These are phyloP conservation scores for Colletotrichum simmondsii DNA, from an alignment of 2,329 filamentous ascomycete species.

Conservation along the genomic window DNA sequence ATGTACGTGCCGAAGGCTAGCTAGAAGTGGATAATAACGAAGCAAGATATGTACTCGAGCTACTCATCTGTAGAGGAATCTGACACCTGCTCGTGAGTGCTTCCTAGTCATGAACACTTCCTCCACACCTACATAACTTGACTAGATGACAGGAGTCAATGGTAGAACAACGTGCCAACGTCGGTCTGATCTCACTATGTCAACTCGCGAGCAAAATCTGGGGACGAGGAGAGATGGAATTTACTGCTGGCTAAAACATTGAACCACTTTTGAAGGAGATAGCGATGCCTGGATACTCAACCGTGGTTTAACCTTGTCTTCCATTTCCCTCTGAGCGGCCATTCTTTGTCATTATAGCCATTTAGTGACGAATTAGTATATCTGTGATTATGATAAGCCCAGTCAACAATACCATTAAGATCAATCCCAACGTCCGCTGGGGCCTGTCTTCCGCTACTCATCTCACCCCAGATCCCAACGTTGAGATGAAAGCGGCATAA, in stretches of 20 bases:
- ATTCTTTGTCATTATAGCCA: no score
- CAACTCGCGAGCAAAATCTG: not conserved
- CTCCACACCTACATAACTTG: not conserved
- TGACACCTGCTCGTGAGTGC: not conserved
- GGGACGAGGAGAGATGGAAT: no score
- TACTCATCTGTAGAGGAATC: not conserved
- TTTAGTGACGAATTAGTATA: no score
- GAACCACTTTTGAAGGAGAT: not conserved
- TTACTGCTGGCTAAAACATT: not conserved
- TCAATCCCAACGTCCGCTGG: no score
- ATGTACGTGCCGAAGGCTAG: not conserved
- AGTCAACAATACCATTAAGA: no score
- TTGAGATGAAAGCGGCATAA: no score
- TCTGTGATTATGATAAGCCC: no score
- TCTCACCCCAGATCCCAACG: no score
- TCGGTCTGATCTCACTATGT: not conserved
- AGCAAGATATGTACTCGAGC: not conserved
- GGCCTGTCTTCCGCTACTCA: no score
- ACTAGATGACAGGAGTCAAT: not conserved
- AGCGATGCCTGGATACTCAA: not conserved
- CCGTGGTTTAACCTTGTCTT: no score
- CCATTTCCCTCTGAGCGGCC: fast-evolving
- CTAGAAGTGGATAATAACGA: not conserved
- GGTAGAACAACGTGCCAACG: not conserved
- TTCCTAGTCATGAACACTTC: not conserved